These are phyloP conservation scores for Panaeolus papilionaceus DNA, from an alignment of 768 basidiomycete species.

Conservation along the genomic window DNA sequence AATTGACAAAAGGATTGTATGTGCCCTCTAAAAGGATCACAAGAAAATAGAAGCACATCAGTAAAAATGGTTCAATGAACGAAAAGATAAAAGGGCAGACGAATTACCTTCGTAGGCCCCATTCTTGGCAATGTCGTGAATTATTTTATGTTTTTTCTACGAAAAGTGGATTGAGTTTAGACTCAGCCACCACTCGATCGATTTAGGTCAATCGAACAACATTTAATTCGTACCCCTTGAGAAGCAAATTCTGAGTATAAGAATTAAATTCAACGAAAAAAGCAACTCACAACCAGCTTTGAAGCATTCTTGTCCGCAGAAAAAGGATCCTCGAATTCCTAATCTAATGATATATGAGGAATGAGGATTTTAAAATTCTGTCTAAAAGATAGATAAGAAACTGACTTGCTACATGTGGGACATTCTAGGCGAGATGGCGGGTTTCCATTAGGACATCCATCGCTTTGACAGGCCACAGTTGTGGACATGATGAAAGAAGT, in stretches of 20 bases:
- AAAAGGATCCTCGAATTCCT: constrained; percentile 84
- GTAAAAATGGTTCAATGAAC: not conserved
- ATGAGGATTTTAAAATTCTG: constrained; percentile 13
- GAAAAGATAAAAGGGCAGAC: constrained; percentile 17
- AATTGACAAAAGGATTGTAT: constrained; percentile 81
- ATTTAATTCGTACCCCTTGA: constrained; percentile 22
- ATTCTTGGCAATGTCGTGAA: constrained; percentile 68
- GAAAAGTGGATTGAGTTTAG: constrained; percentile 13
- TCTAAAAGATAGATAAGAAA: constrained; percentile 15
- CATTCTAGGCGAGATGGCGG: constrained; percentile 90
- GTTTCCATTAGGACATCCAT: constrained; percentile 77
- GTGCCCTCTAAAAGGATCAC: constrained; percentile 59
- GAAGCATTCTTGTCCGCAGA: constrained; percentile 97
- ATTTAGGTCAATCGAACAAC: constrained; percentile 14
- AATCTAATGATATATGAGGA: constrained; percentile 52
- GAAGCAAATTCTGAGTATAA: constrained; percentile 20
- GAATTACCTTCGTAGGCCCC: constrained; percentile 21
- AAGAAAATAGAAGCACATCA: constrained; percentile 5
- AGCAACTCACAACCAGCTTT: constrained; percentile 84
- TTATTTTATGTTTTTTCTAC: constrained; percentile 83
- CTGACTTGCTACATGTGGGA: constrained; percentile 92
- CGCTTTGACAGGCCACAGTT: constrained; percentile 66
- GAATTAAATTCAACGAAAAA: constrained; percentile 21
- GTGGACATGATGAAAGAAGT: constrained; percentile 29
- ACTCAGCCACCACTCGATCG: constrained; percentile 10